phyloP scores from a whole-genome alignment of 2,329 filamentous ascomycete species.

The Microdochium bolleyi region DNA sequence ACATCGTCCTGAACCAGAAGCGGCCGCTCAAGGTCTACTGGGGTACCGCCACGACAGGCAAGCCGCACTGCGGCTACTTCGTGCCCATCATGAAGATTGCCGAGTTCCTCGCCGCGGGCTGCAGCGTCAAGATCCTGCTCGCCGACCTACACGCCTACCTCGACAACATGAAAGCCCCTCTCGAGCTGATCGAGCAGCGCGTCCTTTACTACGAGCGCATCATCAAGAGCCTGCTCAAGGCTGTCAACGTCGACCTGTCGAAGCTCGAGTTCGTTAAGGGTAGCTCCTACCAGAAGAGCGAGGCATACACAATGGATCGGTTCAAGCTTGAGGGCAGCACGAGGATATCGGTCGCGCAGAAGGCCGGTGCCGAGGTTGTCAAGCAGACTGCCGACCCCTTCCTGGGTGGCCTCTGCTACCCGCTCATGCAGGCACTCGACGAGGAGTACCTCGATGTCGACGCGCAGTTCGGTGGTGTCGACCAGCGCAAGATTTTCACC shows the following conservation, averaged over 20 bases:
- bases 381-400: constrained; percentile 80
- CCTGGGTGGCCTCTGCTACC: constrained; percentile 70
- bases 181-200: constrained; percentile 77
- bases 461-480: constrained; percentile 76
- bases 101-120: constrained; percentile 77
- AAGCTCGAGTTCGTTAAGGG: constrained; percentile 80
- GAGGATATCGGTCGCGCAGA: constrained; percentile 59
- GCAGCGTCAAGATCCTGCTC: constrained; percentile 72
- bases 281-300: constrained; percentile 68
- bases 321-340: constrained; percentile 70
- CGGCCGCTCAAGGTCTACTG: constrained; percentile 76
- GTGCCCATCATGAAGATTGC: constrained; percentile 85
- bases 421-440: constrained; percentile 82
- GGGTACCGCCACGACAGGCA: constrained; percentile 81
- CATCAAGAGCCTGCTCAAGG: constrained; percentile 66
- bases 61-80: constrained; percentile 84
- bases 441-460: constrained; percentile 86
- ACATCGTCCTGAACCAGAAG: constrained; percentile 60
- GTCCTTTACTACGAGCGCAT: constrained; percentile 75
- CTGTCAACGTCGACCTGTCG: constrained; percentile 71
- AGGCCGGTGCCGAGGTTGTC: constrained; percentile 87
- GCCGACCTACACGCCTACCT: constrained; percentile 72
- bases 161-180: constrained; percentile 77
- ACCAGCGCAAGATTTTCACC: constrained; percentile 85
- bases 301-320: constrained; percentile 80